Base-by-base conservation (phyloP, 306 rosid genomes). In the Acmispon strigosus region DNA sequence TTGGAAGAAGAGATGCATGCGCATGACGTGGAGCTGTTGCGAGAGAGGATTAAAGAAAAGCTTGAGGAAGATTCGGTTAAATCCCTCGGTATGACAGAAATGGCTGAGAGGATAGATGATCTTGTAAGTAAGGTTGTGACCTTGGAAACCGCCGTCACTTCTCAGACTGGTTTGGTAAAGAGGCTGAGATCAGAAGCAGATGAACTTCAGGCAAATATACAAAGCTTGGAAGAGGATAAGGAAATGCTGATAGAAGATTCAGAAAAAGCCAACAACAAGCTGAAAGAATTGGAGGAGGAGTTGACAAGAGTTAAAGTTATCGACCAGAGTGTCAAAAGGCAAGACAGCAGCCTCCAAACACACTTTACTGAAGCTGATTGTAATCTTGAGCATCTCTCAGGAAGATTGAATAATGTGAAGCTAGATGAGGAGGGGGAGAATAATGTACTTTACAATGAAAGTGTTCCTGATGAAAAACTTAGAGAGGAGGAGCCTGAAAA, bases 51-150 rank as follows among this genome's bases (percentile, higher is more conserved):
- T 43, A 54, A 41, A 70, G 83, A 84, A 66, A 77, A 77, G 17
- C 82, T 76, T 10, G 80, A 82, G 32, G 27, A 76, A 69, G 72
- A 73, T 81, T 82, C 92, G 43, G 74, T 66, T 16, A 66, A 42
- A n/a, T 39, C 82, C 15, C 62, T 84, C 81, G 79, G 83, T 27
- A 78, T 89, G 80, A 74, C 78, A 10, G 96, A 86, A 79, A 70
- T 94, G 43, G 96, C 86, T 1, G 97, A 95, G 76, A 83, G 78
- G 72, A 89, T 91, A 18, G 96, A 95, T 68, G 89, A 83, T 48
- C 92, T 95, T 49, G 97, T 91, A 36, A 82, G 49, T 77, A 83
- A 85, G 80, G 86, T 89, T 55, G 91, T 86, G 66, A 62, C 54
- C 4, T 70, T 95, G 55, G 96, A 95, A 81, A 87, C 89, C 16